Evolutionary conservation across 257 asterid species (phyloP), one percentile per base, ranked within the genome.

Genomic region (Scutellaria minor): DNA sequence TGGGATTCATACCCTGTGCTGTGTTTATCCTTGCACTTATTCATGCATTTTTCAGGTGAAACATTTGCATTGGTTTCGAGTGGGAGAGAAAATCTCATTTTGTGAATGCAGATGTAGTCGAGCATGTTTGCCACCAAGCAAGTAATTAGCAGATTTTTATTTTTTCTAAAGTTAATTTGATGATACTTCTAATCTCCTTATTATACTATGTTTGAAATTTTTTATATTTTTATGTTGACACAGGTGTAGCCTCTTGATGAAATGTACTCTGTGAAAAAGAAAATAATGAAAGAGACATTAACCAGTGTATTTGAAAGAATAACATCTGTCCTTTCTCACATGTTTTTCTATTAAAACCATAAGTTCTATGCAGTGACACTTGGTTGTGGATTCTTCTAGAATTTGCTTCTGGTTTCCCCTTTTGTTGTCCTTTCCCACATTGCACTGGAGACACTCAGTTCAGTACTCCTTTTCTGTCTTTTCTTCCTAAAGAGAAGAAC

Each of bases 101-200:
- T 93, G 98, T 79, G 97, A 93, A 80, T 93, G 98, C 85, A 89
- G 97, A 88, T 93, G 97, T 80, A 89, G 80, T 66, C 88, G 96
- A 77, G 97, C 98, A 50, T 83, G 85, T 77, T 63, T 93, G 84
- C 98, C 97, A 4, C 91, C 96, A 59, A 93, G 96, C 96, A 93
- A 84, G 98, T 93, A 86, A 88, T 85, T 68, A 68, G 57, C 72
- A 39, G 3, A 22, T 15, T 31, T 31, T 31, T 31, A 31, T 41
- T 55, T 63, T 35, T 70, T 70, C 70, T 54, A 5, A 54, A 56
- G 10, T 63, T 60, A 20, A 27, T 41, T 61, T 71, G 71, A 62
- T 47, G 7, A 44, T 41, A 60, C 66, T 82, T 72, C 14, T 71
- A 68, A 68, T 57, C 37, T 31, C 37, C 37, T 52, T 47, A 45